Evolutionary conservation across 331 rosid species (phyloP), one percentile per base, ranked within the genome.

Genomic region (Quercus phellos): DNA sequence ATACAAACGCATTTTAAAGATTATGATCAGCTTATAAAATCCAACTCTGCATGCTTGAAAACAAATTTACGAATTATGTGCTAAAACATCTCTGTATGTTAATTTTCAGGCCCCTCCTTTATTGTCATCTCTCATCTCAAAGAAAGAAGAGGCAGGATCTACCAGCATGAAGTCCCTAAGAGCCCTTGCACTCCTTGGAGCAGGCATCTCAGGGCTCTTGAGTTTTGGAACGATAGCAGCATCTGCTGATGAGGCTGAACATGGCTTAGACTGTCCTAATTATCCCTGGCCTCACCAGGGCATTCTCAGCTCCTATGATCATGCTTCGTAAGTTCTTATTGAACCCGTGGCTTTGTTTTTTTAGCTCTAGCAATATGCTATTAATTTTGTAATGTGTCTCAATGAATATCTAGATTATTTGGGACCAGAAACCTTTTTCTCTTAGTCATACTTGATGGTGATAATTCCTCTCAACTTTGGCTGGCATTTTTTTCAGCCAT

Each of bases 231-330:
- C 97, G 32, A 77, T 66, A 3, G 26, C 88, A 0, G 94, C 97
- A 70, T 88, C 90, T 72, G 96, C 98, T 66, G 97, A 94, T 87
- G 97, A 94, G 88, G 94, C 96, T 68, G 99, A 94, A 77, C 97
- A 90, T 81, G 97, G 99, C 79, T 84, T 92, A 75, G 95, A 84
- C 26, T 83, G 87, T 81, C 95, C 98, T 74, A 85, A 56, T 89
- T 94, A 94, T 83, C 99, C 99, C 22, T 94, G 98, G 99, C 98
- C 99, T 74, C 98, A 94, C 81, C 19, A 82, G 71, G 98, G 99
- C 75, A 94, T 94, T 69, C 96, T 94, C 61, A 92, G 99, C 78
- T 94, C 99, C 77, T 94, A 94, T 68, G 99, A 94, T 71, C 99
- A 92, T 84, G 91, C 94, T 81, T 90, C 99, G 98, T 92, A 74